Percentiles rank a stretch among this genome's conserved stretches.
Evolutionary conservation across 179 eudicot genomes (phyloP).

Genomic region (Silene noctiflora): DNA sequence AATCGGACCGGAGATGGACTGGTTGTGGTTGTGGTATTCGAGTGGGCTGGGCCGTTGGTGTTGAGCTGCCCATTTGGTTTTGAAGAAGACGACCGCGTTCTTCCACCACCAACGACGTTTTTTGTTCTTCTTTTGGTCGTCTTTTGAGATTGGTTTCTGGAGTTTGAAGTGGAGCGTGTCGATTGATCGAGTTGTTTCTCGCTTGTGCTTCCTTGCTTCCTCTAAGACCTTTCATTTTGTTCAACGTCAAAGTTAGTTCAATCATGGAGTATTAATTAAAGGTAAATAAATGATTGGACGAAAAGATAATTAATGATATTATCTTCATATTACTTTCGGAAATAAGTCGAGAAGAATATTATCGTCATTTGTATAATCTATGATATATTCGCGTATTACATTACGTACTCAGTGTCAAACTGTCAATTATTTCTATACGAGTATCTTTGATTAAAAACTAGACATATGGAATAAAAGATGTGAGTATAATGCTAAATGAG

Average conservation of each 20-base stretch:
- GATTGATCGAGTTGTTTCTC: slow-evolving; percentile 36
- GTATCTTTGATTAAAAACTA: not conserved
- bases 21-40: slow-evolving; percentile 22
- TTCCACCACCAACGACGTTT: slow-evolving; percentile 39
- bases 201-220: slow-evolving; percentile 69
- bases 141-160: slow-evolving; percentile 67
- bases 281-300: no score
- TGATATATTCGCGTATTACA: no score
- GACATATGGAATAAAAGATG: no score
- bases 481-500: no score
- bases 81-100: slow-evolving; percentile 30
- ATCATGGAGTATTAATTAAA: no score
- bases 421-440: not conserved
- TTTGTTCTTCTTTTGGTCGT: slow-evolving; percentile 41
- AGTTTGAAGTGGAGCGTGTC: slow-evolving; percentile 75
- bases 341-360: no score
- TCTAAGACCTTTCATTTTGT: slow-evolving; percentile 53
- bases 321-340: no score
- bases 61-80: slow-evolving; percentile 34
- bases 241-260: not conserved
- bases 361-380: no score
- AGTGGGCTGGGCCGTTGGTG: slow-evolving; percentile 28
- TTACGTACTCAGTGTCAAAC: no score
- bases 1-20: slow-evolving; percentile 61
- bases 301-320: no score